A percentile compares a stretch with the other conserved stretches of the same genome.
These are phyloP conservation scores for Quercus bicolor DNA, from an alignment of 306 rosid species.

Conservation along the genomic window DNA sequence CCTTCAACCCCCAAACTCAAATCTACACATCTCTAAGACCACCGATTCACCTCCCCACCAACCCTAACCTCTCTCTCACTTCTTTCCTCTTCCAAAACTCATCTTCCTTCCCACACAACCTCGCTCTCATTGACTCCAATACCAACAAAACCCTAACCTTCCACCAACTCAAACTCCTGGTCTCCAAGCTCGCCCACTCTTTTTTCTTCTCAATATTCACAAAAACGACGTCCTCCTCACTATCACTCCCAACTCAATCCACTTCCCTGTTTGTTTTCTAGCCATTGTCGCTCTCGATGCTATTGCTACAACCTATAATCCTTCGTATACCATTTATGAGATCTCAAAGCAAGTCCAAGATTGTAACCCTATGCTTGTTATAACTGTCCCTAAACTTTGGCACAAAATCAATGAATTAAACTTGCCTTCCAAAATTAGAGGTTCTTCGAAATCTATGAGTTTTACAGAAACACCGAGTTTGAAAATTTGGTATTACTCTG, in stretches of 20 bases:
- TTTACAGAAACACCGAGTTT: neutral
- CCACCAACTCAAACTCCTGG: conserved; percentile 31
- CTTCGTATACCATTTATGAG: conserved; percentile 13
- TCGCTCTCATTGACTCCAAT: conserved; percentile 34
- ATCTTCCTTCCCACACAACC: conserved; percentile 9
- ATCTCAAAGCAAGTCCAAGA: conserved; percentile 33
- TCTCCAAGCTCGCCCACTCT: conserved; percentile 20
- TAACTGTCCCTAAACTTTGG: conserved; percentile 28
- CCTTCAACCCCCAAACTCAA: neutral
- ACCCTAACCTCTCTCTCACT: conserved; percentile 39
- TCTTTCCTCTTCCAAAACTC: conserved; percentile 45
- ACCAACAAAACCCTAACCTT: conserved; percentile 33
- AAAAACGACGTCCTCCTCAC: conserved; percentile 29
- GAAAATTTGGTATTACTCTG: conserved; percentile 13
- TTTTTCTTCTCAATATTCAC: conserved; percentile 8
- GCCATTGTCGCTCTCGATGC: conserved; percentile 13
- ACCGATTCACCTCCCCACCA: conserved; percentile 27
- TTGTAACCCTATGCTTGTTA: conserved; percentile 30
- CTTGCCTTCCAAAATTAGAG: conserved; percentile 18
- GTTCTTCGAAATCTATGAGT: neutral
- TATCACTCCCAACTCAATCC: conserved; percentile 18
- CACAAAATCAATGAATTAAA: conserved; percentile 6
- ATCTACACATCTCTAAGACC: conserved; percentile 32
- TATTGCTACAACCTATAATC: conserved; percentile 24
- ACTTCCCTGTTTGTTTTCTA: conserved; percentile 9